Evolutionary conservation across 1,139 yeast genomes (phyloP).

Genomic region (Zygosaccharomyces pseudobailii): DNA sequence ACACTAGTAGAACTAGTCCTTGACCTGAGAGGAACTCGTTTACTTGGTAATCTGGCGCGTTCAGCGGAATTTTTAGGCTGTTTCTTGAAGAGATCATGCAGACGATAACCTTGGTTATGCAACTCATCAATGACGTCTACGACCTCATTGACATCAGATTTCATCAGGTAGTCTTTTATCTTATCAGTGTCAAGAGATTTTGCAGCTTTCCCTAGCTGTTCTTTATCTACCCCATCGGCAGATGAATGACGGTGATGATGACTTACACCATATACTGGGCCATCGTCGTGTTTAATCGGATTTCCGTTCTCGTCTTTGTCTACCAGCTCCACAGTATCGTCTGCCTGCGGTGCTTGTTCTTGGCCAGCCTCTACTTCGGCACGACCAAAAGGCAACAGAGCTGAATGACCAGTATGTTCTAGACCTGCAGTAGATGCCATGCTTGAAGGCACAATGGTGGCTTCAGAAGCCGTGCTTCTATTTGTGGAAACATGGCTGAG

Average conservation of each 20-base stretch:
- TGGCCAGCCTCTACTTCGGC: constrained; percentile 21
- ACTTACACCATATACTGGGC: constrained; percentile 14
- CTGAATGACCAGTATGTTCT: constrained; percentile 33
- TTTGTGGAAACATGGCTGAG: neutral
- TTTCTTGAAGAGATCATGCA: constrained; percentile 48
- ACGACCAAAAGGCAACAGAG: constrained; percentile 35
- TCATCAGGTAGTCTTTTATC: constrained; percentile 46
- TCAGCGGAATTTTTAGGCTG: constrained; percentile 15
- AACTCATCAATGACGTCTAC: constrained; percentile 47
- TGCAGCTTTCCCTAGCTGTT: constrained; percentile 20
- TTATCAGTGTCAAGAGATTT: constrained; percentile 47
- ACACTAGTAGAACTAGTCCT: constrained; percentile 10
- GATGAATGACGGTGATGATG: constrained; percentile 11
- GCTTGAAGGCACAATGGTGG: constrained; percentile 8
- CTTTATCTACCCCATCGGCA: constrained; percentile 17
- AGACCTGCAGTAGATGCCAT: constrained; percentile 23
- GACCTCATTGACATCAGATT: constrained; percentile 51
- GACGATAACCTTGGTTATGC: constrained; percentile 47
- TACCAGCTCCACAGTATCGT: constrained; percentile 26
- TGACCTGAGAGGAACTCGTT: constrained; percentile 9
- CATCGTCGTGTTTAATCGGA: constrained; percentile 15
- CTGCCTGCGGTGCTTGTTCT: constrained; percentile 24
- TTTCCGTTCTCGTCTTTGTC: constrained; percentile 10
- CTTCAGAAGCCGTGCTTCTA: neutral
- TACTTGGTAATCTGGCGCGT: constrained; percentile 6